Percentiles rank a stretch among this genome's conserved stretches.
Conservation (phyloP, 257 asterid genomes). For the Solanum habrochaites region DNA sequence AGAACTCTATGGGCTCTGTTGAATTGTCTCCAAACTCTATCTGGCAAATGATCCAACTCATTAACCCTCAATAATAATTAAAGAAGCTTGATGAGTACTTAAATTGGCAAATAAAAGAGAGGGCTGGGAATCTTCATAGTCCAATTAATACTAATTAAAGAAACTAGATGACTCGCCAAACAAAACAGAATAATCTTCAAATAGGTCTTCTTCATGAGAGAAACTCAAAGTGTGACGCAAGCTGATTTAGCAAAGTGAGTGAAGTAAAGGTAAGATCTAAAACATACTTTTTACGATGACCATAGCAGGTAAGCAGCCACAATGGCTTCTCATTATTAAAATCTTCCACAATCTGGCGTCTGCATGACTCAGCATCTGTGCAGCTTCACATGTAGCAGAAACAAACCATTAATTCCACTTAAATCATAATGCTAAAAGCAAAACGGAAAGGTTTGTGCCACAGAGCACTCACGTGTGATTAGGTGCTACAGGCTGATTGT, state of each 20-base stretch:
- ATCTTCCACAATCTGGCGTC: conserved; percentile 50
- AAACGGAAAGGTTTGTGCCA: background rate
- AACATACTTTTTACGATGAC: conserved; percentile 61
- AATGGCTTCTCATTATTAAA: conserved; percentile 62
- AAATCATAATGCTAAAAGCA: background rate
- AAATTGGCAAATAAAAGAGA: background rate
- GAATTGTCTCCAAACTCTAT: background rate
- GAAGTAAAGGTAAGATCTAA: background rate
- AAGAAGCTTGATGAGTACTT: background rate
- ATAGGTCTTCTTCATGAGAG: background rate
- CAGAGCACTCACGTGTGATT: conserved; percentile 48
- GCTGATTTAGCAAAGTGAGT: background rate
- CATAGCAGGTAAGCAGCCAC: conserved; percentile 91
- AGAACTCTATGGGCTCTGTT: background rate
- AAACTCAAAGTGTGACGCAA: background rate
- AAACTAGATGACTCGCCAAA: background rate
- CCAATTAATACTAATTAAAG: background rate
- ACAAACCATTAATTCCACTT: conserved; percentile 6
- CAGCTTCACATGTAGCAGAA: conserved; percentile 46
- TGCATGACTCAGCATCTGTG: conserved; percentile 77
- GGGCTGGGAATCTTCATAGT: background rate
- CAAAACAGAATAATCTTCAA: background rate
- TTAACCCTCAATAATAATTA: background rate
- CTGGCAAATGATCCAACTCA: background rate
- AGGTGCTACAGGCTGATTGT: conserved; percentile 43